Evolutionary conservation across 2,329 filamentous ascomycete species (phyloP), one percentile per base, ranked within the genome.

Genomic region (Reticulascus tulasneorum): DNA sequence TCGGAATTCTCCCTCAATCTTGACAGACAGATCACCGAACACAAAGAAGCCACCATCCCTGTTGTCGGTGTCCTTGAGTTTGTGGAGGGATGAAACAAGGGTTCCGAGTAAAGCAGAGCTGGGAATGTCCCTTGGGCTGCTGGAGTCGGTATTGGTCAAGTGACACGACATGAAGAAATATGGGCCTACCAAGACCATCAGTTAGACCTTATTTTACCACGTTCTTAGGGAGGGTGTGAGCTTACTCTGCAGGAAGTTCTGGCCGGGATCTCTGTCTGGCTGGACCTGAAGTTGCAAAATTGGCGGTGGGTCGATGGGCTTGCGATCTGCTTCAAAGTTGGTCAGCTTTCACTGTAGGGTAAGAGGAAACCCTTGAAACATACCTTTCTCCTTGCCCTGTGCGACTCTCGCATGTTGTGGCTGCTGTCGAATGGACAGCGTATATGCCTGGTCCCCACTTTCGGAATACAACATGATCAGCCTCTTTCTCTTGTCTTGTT

Each of bases 281-380:
- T 62, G 63, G 37, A 74, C 64, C 35, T 75, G 59, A 29, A 94
- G 71, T 62, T 91, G 81, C 29, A 94, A 69, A 49, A 94, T 86
- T 26, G 88, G 88, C 10, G 88, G 88, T 33, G 90, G 88, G 56
- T 95, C 88, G 52, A 95, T 79, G 7, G 88, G 86, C 60, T 94
- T 94, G 48, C 88, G 82, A 53, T 86, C 84, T 86, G 30, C 9
- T 35, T 11, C 5, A 31, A 22, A 7, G 21, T 7, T 23, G 15
- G 24, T 40, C 16, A 42, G 27, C 9, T n/a, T 15, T 2, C 20
- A 13, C 19, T 10, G 5, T 5, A 4, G 20, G 17, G 25, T 9
- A 19, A 33, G 38, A 24, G 29, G 28, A 19, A 16, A 28, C n/a
- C 10, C 8, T 10, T 23, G 22, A 35, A 19, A 9, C 59, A 35